A percentile compares a stretch with the other conserved stretches of the same genome.
phyloP scores from a whole-genome alignment of 2,329 filamentous ascomycete species.

The Fusarium ramigenum region DNA sequence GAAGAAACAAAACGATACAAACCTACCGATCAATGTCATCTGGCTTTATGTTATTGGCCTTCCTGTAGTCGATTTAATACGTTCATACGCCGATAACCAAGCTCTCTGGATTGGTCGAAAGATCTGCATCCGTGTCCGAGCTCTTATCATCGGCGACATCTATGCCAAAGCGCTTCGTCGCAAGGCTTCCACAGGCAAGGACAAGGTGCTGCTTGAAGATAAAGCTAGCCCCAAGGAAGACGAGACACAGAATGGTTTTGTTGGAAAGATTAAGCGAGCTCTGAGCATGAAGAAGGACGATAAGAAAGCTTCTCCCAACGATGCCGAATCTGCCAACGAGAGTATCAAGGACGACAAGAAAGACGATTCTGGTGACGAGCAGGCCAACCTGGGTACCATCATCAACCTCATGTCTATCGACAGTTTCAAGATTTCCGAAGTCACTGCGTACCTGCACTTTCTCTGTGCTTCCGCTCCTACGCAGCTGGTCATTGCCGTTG shows the following conservation, averaged over 20 bases:
- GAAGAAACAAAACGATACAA: conserved; percentile 46
- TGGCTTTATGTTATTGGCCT: conserved; percentile 96
- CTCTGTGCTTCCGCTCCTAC: conserved; percentile 92
- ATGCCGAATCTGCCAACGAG: conserved; percentile 48
- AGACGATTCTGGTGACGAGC: conserved; percentile 63
- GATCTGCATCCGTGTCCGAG: conserved; percentile 90
- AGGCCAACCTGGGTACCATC: conserved; percentile 95
- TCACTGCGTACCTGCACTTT: conserved; percentile 95
- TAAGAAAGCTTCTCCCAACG: conserved; percentile 51
- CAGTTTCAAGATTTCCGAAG: conserved; percentile 97
- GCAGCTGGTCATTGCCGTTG: conserved; percentile 82
- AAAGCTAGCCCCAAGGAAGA: conserved; percentile 51
- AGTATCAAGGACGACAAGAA: conserved; percentile 51
- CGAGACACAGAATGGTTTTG: conserved; percentile 50
- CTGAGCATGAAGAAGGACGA: conserved; percentile 70
- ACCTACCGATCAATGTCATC: conserved; percentile 83
- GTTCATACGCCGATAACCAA: conserved; percentile 85
- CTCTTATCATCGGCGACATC: conserved; percentile 96
- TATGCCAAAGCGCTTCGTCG: conserved; percentile 94
- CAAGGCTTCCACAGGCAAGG: conserved; percentile 82
- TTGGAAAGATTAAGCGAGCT: conserved; percentile 62
- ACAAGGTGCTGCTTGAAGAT: conserved; percentile 73
- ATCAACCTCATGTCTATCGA: conserved; percentile 99
- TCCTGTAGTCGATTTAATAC: conserved; percentile 81
- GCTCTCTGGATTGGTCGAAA: conserved; percentile 93